phyloP scores from a whole-genome alignment of 106 monocot genomes.

The Dendrobium catenatum region DNA sequence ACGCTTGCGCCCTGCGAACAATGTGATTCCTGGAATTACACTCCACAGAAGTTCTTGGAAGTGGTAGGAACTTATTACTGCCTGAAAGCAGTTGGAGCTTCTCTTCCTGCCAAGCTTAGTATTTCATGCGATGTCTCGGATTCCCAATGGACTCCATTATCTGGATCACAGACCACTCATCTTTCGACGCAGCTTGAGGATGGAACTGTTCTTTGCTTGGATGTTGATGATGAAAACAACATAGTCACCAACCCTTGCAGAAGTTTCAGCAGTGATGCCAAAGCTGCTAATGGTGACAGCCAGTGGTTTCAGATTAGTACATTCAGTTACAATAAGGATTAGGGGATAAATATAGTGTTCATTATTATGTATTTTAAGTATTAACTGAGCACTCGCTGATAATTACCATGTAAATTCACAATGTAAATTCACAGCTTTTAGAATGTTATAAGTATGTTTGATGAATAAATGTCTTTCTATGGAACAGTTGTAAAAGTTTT shows the following conservation, averaged over 20 bases:
- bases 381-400: background rate
- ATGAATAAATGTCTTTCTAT: background rate
- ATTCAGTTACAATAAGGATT: background rate
- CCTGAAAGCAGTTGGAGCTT: constrained; percentile 2
- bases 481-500: background rate
- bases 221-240: constrained; percentile 5
- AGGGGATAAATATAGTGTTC: background rate
- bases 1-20: background rate
- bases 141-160: background rate
- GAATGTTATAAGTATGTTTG: background rate
- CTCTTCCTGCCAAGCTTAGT: constrained; percentile 3
- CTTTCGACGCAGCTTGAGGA: constrained; percentile 1
- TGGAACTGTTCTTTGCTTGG: constrained; percentile 8
- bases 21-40: constrained; percentile 10
- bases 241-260: constrained; percentile 4
- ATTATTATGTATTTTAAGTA: background rate
- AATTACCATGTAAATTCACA: background rate
- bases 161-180: background rate
- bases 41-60: constrained; percentile 8
- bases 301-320: constrained; percentile 9
- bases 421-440: background rate
- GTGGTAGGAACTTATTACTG: constrained; percentile 7
- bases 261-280: background rate
- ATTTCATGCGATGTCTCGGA: background rate
- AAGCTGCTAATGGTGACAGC: constrained; percentile 4